These are phyloP conservation scores for Inga leiocalycina DNA, from an alignment of 306 rosid genomes.

Conservation along the genomic window DNA sequence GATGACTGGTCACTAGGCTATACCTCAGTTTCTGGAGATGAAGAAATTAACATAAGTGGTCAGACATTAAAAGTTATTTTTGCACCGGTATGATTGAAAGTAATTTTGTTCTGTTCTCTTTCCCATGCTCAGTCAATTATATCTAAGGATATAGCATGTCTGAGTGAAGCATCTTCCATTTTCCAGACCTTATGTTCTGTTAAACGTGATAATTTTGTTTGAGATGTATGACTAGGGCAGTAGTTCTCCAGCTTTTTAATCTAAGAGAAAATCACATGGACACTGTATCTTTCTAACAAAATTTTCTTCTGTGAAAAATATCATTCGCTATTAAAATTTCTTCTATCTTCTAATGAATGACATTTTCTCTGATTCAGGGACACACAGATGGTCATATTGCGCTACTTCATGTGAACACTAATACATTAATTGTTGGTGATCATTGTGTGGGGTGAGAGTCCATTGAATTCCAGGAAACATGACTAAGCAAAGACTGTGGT, in stretches of 20 bases:
- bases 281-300: not conserved
- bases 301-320: not conserved
- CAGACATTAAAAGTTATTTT: slow-evolving; percentile 63
- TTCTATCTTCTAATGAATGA: slow-evolving; percentile 31
- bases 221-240: slow-evolving; percentile 16
- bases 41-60: slow-evolving; percentile 69
- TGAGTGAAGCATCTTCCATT: slow-evolving; percentile 10
- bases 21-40: slow-evolving; percentile 66
- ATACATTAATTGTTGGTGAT: slow-evolving; percentile 86
- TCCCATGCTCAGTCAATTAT: slow-evolving; percentile 9
- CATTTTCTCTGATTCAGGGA: slow-evolving; percentile 55
- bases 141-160: slow-evolving; percentile 11
- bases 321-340: not conserved
- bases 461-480: slow-evolving; percentile 5
- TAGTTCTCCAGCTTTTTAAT: not conserved
- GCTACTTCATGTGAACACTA: slow-evolving; percentile 66
- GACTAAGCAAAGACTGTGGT: slow-evolving; percentile 1
- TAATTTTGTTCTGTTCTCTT: slow-evolving; percentile 66
- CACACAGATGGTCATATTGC: slow-evolving; percentile 97
- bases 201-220: slow-evolving; percentile 27
- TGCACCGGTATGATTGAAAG: slow-evolving; percentile 74
- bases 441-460: slow-evolving; percentile 91
- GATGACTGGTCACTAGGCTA: slow-evolving; percentile 82
- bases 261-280: not conserved
- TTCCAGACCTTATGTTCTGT: slow-evolving; percentile 21